A percentile compares a stretch with the other conserved stretches of the same genome.
Conservation (phyloP, 495 filamentous ascomycete species). For the Aspergillus wentii region DNA sequence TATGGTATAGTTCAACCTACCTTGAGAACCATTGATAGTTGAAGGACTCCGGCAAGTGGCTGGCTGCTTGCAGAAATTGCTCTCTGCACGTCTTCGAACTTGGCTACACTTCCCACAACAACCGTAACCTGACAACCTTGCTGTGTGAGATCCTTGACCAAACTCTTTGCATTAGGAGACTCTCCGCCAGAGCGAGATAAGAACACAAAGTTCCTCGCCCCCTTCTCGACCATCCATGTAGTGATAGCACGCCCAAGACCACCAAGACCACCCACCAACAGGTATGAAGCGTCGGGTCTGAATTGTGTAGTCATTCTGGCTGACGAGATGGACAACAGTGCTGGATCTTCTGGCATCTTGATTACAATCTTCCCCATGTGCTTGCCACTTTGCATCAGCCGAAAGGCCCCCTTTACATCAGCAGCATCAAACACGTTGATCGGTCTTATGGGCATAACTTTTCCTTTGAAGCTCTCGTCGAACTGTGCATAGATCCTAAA, state of each 20-base stretch:
- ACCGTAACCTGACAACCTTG: not conserved
- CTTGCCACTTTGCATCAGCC: constrained; percentile 38
- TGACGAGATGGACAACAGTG: not conserved
- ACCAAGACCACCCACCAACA: constrained; percentile 43
- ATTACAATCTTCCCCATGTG: constrained; percentile 24
- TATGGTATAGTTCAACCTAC: constrained; percentile 16
- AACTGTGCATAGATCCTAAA: no score
- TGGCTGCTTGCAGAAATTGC: not conserved
- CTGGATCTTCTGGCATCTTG: constrained; percentile 8
- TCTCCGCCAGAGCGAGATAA: constrained; percentile 17
- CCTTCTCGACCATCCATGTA: constrained; percentile 52
- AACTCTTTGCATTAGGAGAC: constrained; percentile 4
- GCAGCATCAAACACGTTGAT: constrained; percentile 31
- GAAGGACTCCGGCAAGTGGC: constrained; percentile 18
- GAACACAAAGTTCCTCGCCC: constrained; percentile 52
- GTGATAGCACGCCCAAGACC: constrained; percentile 54
- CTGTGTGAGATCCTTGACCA: constrained; percentile 31
- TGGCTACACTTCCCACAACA: not conserved
- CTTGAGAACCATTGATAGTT: constrained; percentile 24
- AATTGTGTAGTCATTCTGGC: constrained; percentile 2
- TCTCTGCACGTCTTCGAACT: constrained; percentile 2
- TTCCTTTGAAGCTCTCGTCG: constrained; percentile 7
- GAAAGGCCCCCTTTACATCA: constrained; percentile 41
- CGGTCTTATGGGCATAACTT: constrained; percentile 29
- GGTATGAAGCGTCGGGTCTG: constrained; percentile 23